Percentiles rank a stretch among this genome's conserved stretches.
Conservation (phyloP, 2,329 filamentous ascomycete species). For the Ophiocordyceps sinensis region DNA sequence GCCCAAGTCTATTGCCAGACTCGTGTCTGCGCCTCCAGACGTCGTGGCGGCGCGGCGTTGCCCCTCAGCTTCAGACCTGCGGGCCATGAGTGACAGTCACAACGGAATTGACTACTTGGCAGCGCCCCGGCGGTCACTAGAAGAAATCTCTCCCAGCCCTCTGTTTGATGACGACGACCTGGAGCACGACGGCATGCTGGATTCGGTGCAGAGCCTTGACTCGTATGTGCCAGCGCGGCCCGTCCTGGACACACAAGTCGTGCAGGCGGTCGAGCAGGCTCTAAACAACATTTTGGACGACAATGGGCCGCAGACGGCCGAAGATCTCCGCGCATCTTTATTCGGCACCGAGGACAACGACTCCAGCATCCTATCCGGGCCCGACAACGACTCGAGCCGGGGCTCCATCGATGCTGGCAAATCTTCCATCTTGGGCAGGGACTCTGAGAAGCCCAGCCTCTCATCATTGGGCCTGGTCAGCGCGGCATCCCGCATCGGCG, state of each 20-base stretch:
- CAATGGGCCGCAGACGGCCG: conserved; percentile 47
- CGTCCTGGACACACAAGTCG: conserved; percentile 61
- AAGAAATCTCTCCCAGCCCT: conserved; percentile 36
- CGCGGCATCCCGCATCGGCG: conserved; percentile 71
- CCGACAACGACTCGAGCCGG: conserved; percentile 45
- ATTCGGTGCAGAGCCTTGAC: conserved; percentile 68
- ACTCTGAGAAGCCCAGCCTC: conserved; percentile 64
- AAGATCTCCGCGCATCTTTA: conserved; percentile 51
- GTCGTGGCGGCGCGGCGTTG: conserved; percentile 23
- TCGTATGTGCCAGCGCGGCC: conserved; percentile 42
- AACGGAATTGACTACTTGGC: conserved; percentile 25
- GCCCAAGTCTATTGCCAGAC: conserved; percentile 24
- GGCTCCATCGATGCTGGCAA: conserved; percentile 44
- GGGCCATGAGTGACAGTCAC: conserved; percentile 20
- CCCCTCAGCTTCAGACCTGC: conserved; percentile 34
- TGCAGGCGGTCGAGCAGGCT: conserved; percentile 85
- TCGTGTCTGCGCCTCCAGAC: conserved; percentile 20
- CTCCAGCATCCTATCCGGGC: conserved; percentile 34
- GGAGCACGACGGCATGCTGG: conserved; percentile 54
- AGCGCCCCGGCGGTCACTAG: conserved; percentile 50
- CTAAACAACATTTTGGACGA: conserved; percentile 86
- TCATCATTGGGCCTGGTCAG: conserved; percentile 85
- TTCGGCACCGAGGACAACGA: conserved; percentile 32
- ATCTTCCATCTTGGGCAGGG: conserved; percentile 21
- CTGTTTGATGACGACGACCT: conserved; percentile 74